Evolutionary conservation across 768 basidiomycete genomes (phyloP).

Genomic region (Tylopilus subfusipes): DNA sequence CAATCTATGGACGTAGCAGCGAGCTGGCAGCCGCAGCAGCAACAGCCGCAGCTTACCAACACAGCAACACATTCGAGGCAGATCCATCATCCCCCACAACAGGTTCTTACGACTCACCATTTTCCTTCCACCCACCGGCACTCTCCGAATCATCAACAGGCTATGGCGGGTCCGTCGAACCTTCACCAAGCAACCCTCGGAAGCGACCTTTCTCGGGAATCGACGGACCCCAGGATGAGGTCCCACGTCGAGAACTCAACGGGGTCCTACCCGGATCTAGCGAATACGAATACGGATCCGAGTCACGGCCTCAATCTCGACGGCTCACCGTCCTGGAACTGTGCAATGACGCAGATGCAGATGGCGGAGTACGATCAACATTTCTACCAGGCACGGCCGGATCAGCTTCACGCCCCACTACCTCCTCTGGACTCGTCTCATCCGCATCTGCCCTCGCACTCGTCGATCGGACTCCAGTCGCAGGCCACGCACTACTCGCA

Average conservation of each 20-base stretch:
- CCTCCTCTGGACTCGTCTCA: constrained; percentile 44
- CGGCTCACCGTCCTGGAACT: constrained; percentile 84
- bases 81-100: constrained; percentile 30
- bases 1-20: constrained; percentile 38
- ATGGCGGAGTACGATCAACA: constrained; percentile 43
- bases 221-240: constrained; percentile 45
- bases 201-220: constrained; percentile 63
- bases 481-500: constrained; percentile 42
- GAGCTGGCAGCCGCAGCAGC: constrained; percentile 36
- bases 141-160: constrained; percentile 36
- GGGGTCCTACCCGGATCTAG: constrained; percentile 27
- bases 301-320: constrained; percentile 76
- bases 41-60: constrained; percentile 30
- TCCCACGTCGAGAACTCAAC: constrained; percentile 37
- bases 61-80: constrained; percentile 27
- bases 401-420: constrained; percentile 40
- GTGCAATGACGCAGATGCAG: constrained; percentile 68
- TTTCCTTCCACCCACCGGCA: constrained; percentile 73
- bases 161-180: constrained; percentile 31
- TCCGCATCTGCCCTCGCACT: constrained; percentile 48
- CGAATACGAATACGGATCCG: constrained; percentile 66
- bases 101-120: constrained; percentile 57
- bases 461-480: constrained; percentile 43
- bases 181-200: constrained; percentile 45
- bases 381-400: constrained; percentile 40